Conservation (phyloP, 169 alveolate species). For the Eimeria acervulina region DNA sequence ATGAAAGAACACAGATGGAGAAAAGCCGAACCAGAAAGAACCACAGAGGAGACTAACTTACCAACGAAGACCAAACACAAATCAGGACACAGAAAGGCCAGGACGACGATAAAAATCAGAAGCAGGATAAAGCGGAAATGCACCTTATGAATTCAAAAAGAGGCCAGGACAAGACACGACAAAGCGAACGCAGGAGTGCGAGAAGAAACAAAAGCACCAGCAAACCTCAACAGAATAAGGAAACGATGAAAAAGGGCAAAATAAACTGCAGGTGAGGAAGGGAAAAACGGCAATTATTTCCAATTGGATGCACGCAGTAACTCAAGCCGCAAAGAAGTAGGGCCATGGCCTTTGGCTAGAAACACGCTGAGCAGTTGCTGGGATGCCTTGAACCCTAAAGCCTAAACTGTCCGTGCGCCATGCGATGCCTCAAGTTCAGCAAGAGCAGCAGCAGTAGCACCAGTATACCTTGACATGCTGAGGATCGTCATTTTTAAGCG, state of each 20-base stretch:
- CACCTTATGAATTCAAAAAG: too few relatives aligned
- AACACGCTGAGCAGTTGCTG: neutral
- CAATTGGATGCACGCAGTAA: neutral
- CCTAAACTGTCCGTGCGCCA: neutral
- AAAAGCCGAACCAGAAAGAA: neutral
- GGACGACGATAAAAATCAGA: too few relatives aligned
- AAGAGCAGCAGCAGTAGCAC: slow-evolving; percentile 13
- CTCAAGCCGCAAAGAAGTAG: neutral
- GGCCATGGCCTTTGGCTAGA: neutral
- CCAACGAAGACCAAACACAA: too few relatives aligned
- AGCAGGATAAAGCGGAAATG: too few relatives aligned
- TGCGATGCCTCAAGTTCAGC: neutral
- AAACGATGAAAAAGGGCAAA: neutral
- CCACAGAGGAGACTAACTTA: neutral
- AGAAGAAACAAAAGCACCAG: neutral
- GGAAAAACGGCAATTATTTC: neutral
- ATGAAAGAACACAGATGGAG: neutral
- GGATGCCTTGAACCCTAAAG: neutral
- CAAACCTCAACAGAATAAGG: neutral
- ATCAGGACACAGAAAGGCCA: too few relatives aligned
- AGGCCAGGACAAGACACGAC: neutral
- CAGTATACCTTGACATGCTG: slow-evolving; percentile 54
- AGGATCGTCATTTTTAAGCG: slow-evolving; percentile 48
- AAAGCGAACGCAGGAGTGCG: neutral
- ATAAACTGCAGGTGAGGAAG: neutral